Conservation (phyloP, 768 basidiomycete genomes). For the Agrocybe chaxingu region DNA sequence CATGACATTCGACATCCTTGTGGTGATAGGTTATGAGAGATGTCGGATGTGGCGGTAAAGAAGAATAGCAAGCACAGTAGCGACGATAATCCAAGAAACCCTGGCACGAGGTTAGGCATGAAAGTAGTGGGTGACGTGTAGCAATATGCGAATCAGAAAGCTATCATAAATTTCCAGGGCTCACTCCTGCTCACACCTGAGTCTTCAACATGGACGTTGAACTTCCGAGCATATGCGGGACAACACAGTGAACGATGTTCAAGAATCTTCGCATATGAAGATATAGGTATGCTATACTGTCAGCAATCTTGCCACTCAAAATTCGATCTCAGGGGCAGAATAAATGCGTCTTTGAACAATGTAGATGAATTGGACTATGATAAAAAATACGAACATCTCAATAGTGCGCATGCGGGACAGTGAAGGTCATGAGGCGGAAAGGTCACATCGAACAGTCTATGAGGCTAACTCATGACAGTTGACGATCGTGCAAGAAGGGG, state of each 20-base stretch:
- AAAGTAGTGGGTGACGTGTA: not conserved
- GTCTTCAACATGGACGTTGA: no score
- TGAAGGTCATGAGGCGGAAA: not conserved
- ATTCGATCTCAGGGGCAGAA: not conserved
- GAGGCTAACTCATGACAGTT: conserved; percentile 5
- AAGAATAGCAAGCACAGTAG: conserved; percentile 31
- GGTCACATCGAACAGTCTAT: conserved; percentile 2
- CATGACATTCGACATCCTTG: conserved; percentile 96
- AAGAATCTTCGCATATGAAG: conserved; percentile 5
- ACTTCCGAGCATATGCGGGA: not conserved
- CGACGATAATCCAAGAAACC: conserved; percentile 34
- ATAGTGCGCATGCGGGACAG: conserved; percentile 14
- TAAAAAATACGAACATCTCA: conserved; percentile 8
- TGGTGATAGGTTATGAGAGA: conserved; percentile 60
- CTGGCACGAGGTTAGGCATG: conserved; percentile 25
- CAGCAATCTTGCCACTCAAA: no score
- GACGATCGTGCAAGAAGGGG: conserved; percentile 6
- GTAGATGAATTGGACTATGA: conserved; percentile 12
- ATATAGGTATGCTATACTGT: not conserved
- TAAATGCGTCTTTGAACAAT: conserved; percentile 8
- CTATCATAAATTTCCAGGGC: no score
- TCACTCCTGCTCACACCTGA: no score
- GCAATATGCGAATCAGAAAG: not conserved
- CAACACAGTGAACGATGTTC: not conserved
- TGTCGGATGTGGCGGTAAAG: conserved; percentile 41